Percentiles rank a stretch among this genome's conserved stretches.
Evolutionary conservation across 805 yeast species (phyloP).

Genomic region (Naumovozyma dairenensis): DNA sequence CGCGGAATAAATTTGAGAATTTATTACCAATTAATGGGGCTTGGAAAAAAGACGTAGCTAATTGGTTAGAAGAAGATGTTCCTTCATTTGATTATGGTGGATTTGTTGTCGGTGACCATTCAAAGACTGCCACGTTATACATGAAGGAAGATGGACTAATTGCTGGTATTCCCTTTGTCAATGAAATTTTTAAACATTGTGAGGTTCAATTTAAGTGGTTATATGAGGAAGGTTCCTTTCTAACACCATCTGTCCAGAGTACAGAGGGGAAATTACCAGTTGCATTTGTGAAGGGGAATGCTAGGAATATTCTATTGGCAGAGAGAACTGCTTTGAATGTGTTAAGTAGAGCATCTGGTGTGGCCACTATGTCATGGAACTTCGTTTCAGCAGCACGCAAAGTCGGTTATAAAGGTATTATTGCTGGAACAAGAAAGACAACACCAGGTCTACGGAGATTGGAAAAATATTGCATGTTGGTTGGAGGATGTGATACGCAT

Average conservation of each 20-base stretch:
- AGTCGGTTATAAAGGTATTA: constrained; percentile 66
- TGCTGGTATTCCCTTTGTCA: constrained; percentile 83
- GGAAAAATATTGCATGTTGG: constrained; percentile 90
- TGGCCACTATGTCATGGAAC: constrained; percentile 63
- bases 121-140: constrained; percentile 63
- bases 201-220: constrained; percentile 64
- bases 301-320: constrained; percentile 65
- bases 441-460: constrained; percentile 86
- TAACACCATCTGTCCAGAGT: constrained; percentile 34
- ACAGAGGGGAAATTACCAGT: constrained; percentile 51
- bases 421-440: constrained; percentile 96
- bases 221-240: constrained; percentile 54
- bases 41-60: constrained; percentile 74
- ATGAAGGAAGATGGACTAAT: constrained; percentile 76
- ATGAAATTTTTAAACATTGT: constrained; percentile 74
- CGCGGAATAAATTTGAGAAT: constrained; percentile 35
- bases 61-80: constrained; percentile 76
- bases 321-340: constrained; percentile 82
- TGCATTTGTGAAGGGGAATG: constrained; percentile 74
- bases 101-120: constrained; percentile 75
- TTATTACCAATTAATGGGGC: constrained; percentile 64
- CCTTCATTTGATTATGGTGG: constrained; percentile 95
- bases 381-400: constrained; percentile 53
- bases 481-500: constrained; percentile 91
- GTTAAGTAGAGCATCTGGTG: constrained; percentile 74